Percentiles rank a stretch among this genome's conserved stretches.
These are phyloP conservation scores for Dorcoceras hygrometricum DNA, from an alignment of 257 asterid species.

Conservation along the genomic window DNA sequence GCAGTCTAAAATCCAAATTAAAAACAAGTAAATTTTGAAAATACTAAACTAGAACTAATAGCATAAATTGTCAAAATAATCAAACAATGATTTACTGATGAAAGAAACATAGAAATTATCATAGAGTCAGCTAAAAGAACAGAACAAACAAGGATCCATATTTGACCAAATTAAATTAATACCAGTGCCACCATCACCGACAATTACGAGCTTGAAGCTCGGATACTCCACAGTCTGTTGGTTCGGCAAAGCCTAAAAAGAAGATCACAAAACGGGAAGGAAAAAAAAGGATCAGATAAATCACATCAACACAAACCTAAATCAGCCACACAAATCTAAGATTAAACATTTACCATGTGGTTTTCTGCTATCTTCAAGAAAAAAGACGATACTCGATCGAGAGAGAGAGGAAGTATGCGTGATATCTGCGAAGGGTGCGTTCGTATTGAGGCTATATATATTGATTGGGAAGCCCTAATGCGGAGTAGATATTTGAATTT, in stretches of 20 bases:
- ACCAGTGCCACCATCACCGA: conserved; percentile 85
- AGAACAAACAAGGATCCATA: background rate
- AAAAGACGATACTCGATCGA: background rate
- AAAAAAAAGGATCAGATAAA: background rate
- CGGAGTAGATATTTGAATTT: conserved; percentile 35
- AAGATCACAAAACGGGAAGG: background rate
- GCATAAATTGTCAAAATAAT: background rate
- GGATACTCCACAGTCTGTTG: conserved; percentile 78
- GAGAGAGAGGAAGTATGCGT: conserved; percentile 2
- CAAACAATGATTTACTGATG: background rate
- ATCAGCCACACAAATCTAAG: background rate
- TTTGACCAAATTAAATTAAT: background rate
- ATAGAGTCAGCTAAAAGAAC: background rate
- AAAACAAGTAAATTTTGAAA: no score
- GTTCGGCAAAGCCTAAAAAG: conserved; percentile 53
- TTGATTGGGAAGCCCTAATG: conserved; percentile 30
- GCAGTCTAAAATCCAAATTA: background rate
- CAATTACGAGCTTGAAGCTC: conserved; percentile 78
- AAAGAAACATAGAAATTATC: background rate
- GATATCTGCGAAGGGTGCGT: background rate
- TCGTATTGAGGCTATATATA: conserved; percentile 1
- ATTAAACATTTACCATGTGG: conserved; percentile 24
- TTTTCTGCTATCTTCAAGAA: background rate
- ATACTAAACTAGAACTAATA: background rate
- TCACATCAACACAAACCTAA: background rate